Conservation (phyloP, 805 yeast species). For the Nakazawaea ernobii region DNA sequence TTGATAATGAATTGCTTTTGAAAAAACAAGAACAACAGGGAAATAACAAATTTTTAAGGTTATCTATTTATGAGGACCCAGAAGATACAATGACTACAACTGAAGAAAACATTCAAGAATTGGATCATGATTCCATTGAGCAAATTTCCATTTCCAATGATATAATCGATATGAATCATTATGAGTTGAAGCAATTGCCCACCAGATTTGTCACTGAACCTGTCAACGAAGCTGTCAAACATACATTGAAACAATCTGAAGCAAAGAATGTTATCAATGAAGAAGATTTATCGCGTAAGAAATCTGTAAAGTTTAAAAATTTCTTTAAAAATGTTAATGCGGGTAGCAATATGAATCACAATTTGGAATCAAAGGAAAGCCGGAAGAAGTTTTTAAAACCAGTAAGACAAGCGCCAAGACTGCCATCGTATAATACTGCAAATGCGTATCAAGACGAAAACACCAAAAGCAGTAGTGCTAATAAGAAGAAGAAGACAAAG, state of each 20-base stretch:
- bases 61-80: slow-evolving; percentile 14
- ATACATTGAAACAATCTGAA: neutral
- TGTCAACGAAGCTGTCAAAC: neutral
- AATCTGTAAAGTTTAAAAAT: slow-evolving; percentile 1
- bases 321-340: slow-evolving; percentile 2
- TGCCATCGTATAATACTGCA: slow-evolving; percentile 4
- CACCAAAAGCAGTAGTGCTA: neutral
- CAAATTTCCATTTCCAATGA: neutral
- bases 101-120: slow-evolving; percentile 1
- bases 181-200: neutral
- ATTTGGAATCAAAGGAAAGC: neutral
- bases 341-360: neutral
- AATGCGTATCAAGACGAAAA: neutral
- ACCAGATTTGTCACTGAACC: slow-evolving; percentile 4
- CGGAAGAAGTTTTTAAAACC: slow-evolving; percentile 1
- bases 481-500: neutral
- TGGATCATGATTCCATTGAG: slow-evolving; percentile 5
- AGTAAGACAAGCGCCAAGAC: slow-evolving; percentile 7
- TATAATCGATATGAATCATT: slow-evolving; percentile 8
- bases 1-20: neutral
- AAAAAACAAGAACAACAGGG: neutral
- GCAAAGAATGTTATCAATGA: neutral
- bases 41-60: slow-evolving; percentile 6
- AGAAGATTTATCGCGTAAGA: neutral
- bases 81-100: slow-evolving; percentile 2